Base-by-base conservation (phyloP, 2,329 filamentous ascomycete genomes). In the Pseudofabraea citricarpa region DNA sequence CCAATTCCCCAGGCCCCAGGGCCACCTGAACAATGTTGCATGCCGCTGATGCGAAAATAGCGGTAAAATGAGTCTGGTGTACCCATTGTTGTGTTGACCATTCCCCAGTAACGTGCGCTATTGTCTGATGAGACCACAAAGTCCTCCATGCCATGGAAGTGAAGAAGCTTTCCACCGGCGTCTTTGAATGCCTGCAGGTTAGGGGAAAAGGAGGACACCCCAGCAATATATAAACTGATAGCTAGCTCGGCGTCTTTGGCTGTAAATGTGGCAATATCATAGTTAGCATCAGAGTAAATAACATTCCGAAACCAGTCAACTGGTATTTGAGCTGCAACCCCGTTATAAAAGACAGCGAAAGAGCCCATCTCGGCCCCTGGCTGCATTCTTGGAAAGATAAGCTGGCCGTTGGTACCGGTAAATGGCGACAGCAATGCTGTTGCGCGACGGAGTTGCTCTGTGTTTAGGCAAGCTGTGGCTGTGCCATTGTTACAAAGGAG, bases 1-100 rank as follows among this genome's bases (percentile, higher is more conserved):
- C 57, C 55, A 9, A 59, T 45, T 19, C 15, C 16, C 31, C 56
- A 59, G 1, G 71, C 72, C 1, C 72, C 72, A 1, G 56, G 60
- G 7, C 74, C 74, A 4, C 66, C 65, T 19, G 46, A 49, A 53
- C 67, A 77, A 55, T 77, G 74, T 3, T 55, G 60, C 60, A 73
- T 71, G 15, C 74, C 75, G 46, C 55, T 70, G 56, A 69, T 70
- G 29, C 64, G 65, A 62, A 77, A 77, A 56, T 65, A 69, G 41
- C 73, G 67, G 52, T 73, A 70, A 44, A 70, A 73, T 1, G 56
- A 53, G 45, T 72, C 68, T 1, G 53, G 46, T 0, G 61, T 51
- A 4, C 54, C 47, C 68, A 74, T 71, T 0, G 66, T 70, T 20
- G 15, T n/a, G 19, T 15, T 10, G 9, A 37, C 35, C 8, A 19